Conservation (phyloP, 805 yeast species). For the Ogataea salicorniae region DNA sequence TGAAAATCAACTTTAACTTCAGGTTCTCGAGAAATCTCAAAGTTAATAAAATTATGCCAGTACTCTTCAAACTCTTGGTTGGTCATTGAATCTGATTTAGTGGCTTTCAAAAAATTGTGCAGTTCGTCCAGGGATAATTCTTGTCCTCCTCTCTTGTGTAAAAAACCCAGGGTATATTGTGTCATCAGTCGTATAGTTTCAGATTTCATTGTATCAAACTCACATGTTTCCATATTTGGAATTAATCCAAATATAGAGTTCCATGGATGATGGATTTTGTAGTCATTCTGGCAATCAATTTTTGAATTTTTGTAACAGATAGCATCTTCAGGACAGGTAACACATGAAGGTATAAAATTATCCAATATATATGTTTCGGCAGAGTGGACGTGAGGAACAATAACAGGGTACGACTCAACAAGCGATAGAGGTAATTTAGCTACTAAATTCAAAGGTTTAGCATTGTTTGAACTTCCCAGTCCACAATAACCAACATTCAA, state of each 20-base stretch:
- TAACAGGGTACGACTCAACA: conserved; percentile 1
- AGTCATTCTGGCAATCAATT: conserved; percentile 69
- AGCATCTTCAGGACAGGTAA: conserved; percentile 78
- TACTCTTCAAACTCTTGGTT: conserved; percentile 68
- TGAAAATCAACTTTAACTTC: conserved; percentile 64
- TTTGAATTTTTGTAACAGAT: conserved; percentile 58
- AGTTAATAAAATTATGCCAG: conserved; percentile 58
- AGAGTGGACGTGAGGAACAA: conserved; percentile 25
- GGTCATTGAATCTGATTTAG: conserved; percentile 37
- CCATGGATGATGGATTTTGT: conserved; percentile 46
- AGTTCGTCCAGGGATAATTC: conserved; percentile 61
- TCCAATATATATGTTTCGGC: conserved; percentile 43
- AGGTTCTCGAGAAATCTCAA: conserved; percentile 41
- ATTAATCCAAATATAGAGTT: conserved; percentile 50
- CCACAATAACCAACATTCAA: conserved; percentile 73
- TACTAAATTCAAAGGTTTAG: conserved; percentile 12
- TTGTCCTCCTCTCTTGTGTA: conserved; percentile 66
- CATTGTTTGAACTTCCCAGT: conserved; percentile 32
- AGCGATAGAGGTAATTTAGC: conserved; percentile 16
- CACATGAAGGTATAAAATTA: conserved; percentile 55
- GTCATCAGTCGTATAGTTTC: conserved; percentile 62
- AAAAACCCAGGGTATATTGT: conserved; percentile 57
- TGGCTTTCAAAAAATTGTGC: conserved; percentile 59
- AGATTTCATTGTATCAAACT: conserved; percentile 67
- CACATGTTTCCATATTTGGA: conserved; percentile 62